Conservation (phyloP, 1,284 basidiomycete species). For the Ustilago shanxiensis region DNA sequence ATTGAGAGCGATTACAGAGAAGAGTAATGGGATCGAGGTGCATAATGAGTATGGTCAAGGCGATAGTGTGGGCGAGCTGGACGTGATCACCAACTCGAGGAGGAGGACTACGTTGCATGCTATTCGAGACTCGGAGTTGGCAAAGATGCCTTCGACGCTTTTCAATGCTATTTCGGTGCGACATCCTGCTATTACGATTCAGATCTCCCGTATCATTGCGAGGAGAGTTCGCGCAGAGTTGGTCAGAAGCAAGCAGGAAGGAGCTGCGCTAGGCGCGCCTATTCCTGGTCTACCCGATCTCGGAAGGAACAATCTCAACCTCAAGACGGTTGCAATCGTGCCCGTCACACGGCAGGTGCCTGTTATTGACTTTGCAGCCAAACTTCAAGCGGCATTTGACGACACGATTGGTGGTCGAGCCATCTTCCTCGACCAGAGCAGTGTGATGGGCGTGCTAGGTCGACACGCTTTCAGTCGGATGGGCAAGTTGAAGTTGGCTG, state of each 20-base stretch:
- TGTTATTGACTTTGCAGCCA: constrained; percentile 66
- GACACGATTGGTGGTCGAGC: constrained; percentile 64
- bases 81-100: constrained; percentile 93
- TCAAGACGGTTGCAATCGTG: constrained; percentile 91
- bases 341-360: constrained; percentile 73
- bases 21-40: constrained; percentile 78
- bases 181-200: constrained; percentile 94
- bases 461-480: constrained; percentile 69
- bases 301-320: constrained; percentile 86
- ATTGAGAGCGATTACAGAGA: constrained; percentile 80
- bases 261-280: constrained; percentile 48
- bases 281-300: constrained; percentile 64
- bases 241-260: constrained; percentile 46
- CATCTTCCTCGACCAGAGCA: constrained; percentile 66
- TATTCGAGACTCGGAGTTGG: constrained; percentile 97
- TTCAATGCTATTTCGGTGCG: constrained; percentile 88
- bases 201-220: constrained; percentile 94
- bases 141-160: constrained; percentile 93
- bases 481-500: constrained; percentile 69
- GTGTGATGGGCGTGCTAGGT: constrained; percentile 67
- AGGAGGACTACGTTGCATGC: constrained; percentile 93
- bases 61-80: constrained; percentile 81
- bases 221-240: constrained; percentile 88
- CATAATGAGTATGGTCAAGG: constrained; percentile 94
- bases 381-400: constrained; percentile 63